A percentile compares a stretch with the other conserved stretches of the same genome.
These are phyloP conservation scores for Boletus tylopilopsis DNA, from an alignment of 768 basidiomycete genomes.

Conservation along the genomic window DNA sequence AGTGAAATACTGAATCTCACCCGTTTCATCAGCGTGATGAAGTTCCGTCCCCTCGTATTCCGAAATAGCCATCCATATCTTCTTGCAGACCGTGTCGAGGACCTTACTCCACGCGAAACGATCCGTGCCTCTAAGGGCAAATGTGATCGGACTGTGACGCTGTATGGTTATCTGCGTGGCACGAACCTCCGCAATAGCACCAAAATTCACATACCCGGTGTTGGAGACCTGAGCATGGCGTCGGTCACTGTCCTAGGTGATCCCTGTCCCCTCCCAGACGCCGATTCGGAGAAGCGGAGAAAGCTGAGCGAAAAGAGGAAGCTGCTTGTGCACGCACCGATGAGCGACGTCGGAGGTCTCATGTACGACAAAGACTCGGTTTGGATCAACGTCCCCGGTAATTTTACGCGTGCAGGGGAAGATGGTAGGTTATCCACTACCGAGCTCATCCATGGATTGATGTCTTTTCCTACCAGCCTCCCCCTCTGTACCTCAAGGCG, in stretches of 20 bases:
- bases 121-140: slow-evolving; percentile 78
- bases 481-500: slow-evolving; percentile 73
- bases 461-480: slow-evolving; percentile 43
- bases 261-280: slow-evolving; percentile 91
- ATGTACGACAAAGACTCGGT: slow-evolving; percentile 98
- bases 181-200: slow-evolving; percentile 75
- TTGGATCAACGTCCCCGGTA: slow-evolving; percentile 96
- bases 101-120: slow-evolving; percentile 85
- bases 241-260: slow-evolving; percentile 78
- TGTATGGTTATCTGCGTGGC: slow-evolving; percentile 94
- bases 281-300: slow-evolving; percentile 84
- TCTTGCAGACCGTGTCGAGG: slow-evolving; percentile 91
- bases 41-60: slow-evolving; percentile 96
- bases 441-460: background rate
- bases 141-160: slow-evolving; percentile 88
- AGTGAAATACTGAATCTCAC: slow-evolving; percentile 94
- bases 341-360: slow-evolving; percentile 97
- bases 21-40: slow-evolving; percentile 96
- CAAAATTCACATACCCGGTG: slow-evolving; percentile 91
- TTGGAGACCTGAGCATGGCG: slow-evolving; percentile 82
- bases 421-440: slow-evolving; percentile 44
- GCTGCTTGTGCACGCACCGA: slow-evolving; percentile 89
- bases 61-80: slow-evolving; percentile 94
- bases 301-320: slow-evolving; percentile 96
- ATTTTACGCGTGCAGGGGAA: slow-evolving; percentile 74